phyloP scores from a whole-genome alignment of 768 basidiomycete species.

The Psilocybe sp. region DNA sequence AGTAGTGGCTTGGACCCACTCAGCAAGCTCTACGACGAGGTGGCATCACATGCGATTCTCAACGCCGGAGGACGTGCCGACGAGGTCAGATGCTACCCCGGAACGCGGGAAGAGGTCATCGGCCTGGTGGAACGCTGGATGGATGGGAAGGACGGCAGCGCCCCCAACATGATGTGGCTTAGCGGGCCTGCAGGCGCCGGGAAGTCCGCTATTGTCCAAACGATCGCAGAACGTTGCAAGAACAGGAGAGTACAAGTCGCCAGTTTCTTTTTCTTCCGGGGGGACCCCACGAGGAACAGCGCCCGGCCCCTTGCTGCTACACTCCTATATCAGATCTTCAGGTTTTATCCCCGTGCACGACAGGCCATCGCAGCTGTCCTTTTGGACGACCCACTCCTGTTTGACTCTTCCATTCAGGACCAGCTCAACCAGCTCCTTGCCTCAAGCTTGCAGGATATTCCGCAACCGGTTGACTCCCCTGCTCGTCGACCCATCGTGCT shows the following conservation, averaged over 20 bases:
- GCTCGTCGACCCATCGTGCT: too few relatives aligned
- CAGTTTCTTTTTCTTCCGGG: conserved; percentile 11
- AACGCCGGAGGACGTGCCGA: too few relatives aligned
- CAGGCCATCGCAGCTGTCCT: conserved; percentile 1
- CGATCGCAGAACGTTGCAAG: conserved; percentile 9
- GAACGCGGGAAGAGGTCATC: too few relatives aligned
- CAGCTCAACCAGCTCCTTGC: too few relatives aligned
- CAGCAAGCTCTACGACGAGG: too few relatives aligned
- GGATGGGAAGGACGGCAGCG: too few relatives aligned
- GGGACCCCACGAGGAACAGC: neutral
- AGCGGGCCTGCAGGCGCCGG: conserved; percentile 10
- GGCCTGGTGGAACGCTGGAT: too few relatives aligned
- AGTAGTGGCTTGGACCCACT: too few relatives aligned
- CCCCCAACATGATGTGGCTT: conserved; percentile 4
- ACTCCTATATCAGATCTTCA: conserved; percentile 6
- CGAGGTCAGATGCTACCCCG: too few relatives aligned
- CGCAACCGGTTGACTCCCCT: too few relatives aligned
- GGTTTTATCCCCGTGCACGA: conserved; percentile 3
- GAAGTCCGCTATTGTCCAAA: conserved; percentile 11
- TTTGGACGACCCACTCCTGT: conserved; percentile 6
- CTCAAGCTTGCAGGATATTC: too few relatives aligned
- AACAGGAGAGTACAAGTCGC: neutral
- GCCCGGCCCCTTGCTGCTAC: conserved; percentile 4
- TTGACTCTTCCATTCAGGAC: neutral
- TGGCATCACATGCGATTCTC: too few relatives aligned